Base-by-base conservation (phyloP, 345 rosid genomes). In the Hibiscus tridactylites region DNA sequence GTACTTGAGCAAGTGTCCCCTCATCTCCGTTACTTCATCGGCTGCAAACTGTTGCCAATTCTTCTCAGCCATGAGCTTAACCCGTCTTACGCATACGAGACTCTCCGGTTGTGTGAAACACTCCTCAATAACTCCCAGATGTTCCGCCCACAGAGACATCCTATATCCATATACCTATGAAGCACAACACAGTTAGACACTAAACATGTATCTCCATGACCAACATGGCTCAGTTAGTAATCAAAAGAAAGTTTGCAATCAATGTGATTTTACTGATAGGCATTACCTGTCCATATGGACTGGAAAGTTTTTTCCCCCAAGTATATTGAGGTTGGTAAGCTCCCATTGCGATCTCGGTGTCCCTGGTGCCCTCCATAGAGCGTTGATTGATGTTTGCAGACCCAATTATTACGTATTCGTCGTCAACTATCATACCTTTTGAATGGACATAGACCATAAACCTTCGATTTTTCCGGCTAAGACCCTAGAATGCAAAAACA, bases 381-480 rank as follows among this genome's bases (percentile, higher is more conserved):
- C 97, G 90, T 79, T 94, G 98, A 76, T 94, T 94, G 80, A 94
- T 91, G 78, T 94, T 94, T 39, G 98, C 98, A 68, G 98, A 94
- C 35, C 98, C 98, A 80, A 94, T 52, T 61, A 94, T 74, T 37
- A 90, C 88, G 76, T 85, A 91, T 65, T 94, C 97, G 50, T 91
- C 98, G 76, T 94, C 98, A 62, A 91, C 91, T 50, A 91, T 86
- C 93, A 94, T 91, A 47, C 98, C 98, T 83, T 94, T 94, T 3
- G 98, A 94, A 78, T 94, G 98, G 60, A 94, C 98, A 77, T 94
- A 94, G 56, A 94, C 82, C 98, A 94, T 94, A 80, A 94, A 91
- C 57, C 97, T 81, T 59, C 91, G 75, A 76, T 81, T 90, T 76
- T 81, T 93, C 73, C 39, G 71, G 78, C 85, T 75, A 11, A 74